Conservation (phyloP, 1,139 yeast species). For the Lodderomyces margitis region DNA sequence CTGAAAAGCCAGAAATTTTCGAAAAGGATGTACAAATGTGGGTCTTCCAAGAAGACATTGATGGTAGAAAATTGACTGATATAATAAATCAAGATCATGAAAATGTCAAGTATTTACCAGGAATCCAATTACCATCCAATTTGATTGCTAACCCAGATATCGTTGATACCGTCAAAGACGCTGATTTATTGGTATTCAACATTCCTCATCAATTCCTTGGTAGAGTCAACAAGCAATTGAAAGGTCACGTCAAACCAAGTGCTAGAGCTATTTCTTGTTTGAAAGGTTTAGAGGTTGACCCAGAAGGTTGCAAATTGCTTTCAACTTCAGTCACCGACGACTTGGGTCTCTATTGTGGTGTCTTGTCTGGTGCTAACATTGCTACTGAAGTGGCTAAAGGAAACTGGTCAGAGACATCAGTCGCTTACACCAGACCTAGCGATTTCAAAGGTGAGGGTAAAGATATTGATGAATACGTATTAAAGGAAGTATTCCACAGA, state of each 20-base stretch:
- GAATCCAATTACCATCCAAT: conserved; percentile 74
- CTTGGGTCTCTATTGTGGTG: conserved; percentile 88
- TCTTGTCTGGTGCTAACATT: conserved; percentile 89
- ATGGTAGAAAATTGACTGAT: conserved; percentile 74
- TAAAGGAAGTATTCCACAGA: conserved; percentile 84
- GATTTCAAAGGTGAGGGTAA: conserved; percentile 70
- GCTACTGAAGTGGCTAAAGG: conserved; percentile 94
- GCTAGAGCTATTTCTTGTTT: conserved; percentile 89
- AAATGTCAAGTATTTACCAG: conserved; percentile 86
- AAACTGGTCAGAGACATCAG: conserved; percentile 93
- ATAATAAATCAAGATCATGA: conserved; percentile 85
- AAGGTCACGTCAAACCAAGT: conserved; percentile 65
- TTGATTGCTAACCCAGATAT: conserved; percentile 83
- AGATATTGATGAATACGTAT: conserved; percentile 67
- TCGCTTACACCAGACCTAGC: conserved; percentile 74
- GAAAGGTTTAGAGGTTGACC: conserved; percentile 84
- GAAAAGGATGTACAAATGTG: conserved; percentile 79
- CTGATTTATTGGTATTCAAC: conserved; percentile 85
- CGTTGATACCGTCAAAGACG: conserved; percentile 65
- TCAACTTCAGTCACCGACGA: conserved; percentile 72
- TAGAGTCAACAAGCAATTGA: conserved; percentile 67
- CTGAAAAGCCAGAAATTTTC: conserved; percentile 66
- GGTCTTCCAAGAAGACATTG: conserved; percentile 82
- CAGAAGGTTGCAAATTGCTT: conserved; percentile 76
- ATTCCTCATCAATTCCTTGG: conserved; percentile 92